Conservation (phyloP, 345 rosid genomes). For the Combretum micranthum region DNA sequence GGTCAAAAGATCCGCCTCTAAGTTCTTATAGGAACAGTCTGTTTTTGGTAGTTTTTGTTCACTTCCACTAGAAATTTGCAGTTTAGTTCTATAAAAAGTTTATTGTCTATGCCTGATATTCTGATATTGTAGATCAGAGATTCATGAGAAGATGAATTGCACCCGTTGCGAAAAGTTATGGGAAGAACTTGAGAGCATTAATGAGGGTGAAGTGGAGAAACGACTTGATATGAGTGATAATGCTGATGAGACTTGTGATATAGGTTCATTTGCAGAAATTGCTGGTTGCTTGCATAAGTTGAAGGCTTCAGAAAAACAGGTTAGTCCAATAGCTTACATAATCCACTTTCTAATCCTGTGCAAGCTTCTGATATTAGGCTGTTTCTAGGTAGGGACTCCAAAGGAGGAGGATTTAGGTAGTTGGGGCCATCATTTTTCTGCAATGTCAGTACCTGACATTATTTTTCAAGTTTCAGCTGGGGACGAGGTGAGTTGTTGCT, state of each 20-base stretch:
- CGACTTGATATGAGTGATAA: conserved; percentile 1
- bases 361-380: conserved; percentile 5
- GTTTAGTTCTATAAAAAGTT: too few species aligned
- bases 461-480: conserved; percentile 93
- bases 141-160: conserved; percentile 84
- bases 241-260: conserved; percentile 37
- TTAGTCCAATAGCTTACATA: conserved; percentile 12
- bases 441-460: conserved; percentile 72
- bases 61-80: too few species aligned
- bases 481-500: conserved; percentile 50
- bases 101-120: neutral
- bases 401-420: conserved; percentile 79
- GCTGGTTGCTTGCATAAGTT: conserved; percentile 60
- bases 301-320: conserved; percentile 87
- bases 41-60: too few species aligned
- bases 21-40: too few species aligned
- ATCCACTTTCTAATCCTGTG: conserved; percentile 16
- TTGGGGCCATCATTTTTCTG: conserved; percentile 88
- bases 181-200: conserved; percentile 18
- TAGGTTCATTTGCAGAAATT: conserved; percentile 81
- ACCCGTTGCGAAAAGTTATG: conserved; percentile 42
- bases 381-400: conserved; percentile 73
- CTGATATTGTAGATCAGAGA: conserved; percentile 62
- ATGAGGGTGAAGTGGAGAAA: conserved; percentile 18
- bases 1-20: too few species aligned